Conservation (phyloP, 345 rosid species). For the Adansonia digitata region DNA sequence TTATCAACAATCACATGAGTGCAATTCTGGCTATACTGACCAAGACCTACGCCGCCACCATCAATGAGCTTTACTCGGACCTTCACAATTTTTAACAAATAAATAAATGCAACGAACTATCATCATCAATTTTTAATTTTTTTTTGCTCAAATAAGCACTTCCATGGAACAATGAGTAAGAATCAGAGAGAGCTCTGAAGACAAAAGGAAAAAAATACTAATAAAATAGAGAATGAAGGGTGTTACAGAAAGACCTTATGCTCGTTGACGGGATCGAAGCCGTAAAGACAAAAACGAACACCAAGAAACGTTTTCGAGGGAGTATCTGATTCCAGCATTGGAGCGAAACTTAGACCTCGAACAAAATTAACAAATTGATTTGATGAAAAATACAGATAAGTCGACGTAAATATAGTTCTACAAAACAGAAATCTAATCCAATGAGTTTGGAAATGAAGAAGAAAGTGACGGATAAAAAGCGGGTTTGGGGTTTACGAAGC, state of each 20-base stretch:
- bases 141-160: not conserved
- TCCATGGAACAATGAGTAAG: not conserved
- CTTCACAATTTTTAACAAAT: constrained; percentile 21
- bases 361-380: not conserved
- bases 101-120: not conserved
- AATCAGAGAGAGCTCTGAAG: not conserved
- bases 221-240: not conserved
- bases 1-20: constrained; percentile 75
- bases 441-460: constrained; percentile 16
- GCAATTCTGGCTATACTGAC: constrained; percentile 35
- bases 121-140: not conserved
- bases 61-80: constrained; percentile 61
- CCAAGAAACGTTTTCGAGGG: constrained; percentile 49
- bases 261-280: constrained; percentile 45
- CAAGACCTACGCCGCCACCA: constrained; percentile 70
- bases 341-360: not conserved
- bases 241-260: constrained; percentile 25
- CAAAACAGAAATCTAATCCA: not conserved
- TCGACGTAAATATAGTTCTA: not conserved
- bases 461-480: constrained; percentile 8
- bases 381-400: not conserved
- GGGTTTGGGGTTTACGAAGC: constrained; percentile 15
- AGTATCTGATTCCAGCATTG: constrained; percentile 33
- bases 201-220: not conserved
- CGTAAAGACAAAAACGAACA: constrained; percentile 61